phyloP scores from a whole-genome alignment of 768 basidiomycete species.

The Plicaturopsis crispa region DNA sequence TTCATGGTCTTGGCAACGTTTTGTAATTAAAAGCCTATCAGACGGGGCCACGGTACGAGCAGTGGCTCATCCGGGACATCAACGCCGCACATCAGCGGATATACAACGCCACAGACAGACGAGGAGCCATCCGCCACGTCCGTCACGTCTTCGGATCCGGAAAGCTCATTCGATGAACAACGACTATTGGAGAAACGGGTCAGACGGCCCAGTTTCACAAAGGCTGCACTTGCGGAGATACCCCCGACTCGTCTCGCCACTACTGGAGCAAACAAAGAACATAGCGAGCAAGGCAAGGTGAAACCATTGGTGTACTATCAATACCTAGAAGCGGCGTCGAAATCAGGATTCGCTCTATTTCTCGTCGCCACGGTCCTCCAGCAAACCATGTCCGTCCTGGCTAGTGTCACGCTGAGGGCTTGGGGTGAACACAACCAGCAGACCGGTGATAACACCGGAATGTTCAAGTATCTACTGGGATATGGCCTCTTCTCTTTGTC shows the following conservation, averaged over 20 bases:
- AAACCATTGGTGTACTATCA: conserved; percentile 67
- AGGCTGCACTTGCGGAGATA: conserved; percentile 40
- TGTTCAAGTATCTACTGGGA: conserved; percentile 49
- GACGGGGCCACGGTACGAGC: conserved; percentile 38
- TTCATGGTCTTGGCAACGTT: background rate
- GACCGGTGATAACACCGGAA: conserved; percentile 47
- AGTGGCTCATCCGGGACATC: conserved; percentile 37
- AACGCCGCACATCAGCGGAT: conserved; percentile 37
- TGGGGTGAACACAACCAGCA: conserved; percentile 79
- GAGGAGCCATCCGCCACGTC: conserved; percentile 3
- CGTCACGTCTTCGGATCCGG: conserved; percentile 9
- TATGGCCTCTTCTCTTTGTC: conserved; percentile 65
- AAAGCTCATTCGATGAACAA: conserved; percentile 1
- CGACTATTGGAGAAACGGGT: conserved; percentile 46
- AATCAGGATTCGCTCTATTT: conserved; percentile 53
- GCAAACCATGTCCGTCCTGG: conserved; percentile 54
- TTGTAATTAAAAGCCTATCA: conserved; percentile 10
- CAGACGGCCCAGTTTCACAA: conserved; percentile 49
- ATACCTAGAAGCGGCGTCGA: conserved; percentile 78
- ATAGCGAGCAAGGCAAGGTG: conserved; percentile 75
- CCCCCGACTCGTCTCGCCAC: conserved; percentile 30
- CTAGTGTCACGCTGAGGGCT: conserved; percentile 60
- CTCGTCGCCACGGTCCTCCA: conserved; percentile 48
- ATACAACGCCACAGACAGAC: conserved; percentile 12
- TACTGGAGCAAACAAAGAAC: conserved; percentile 55